These are phyloP conservation scores for Tricholoma matsutake DNA, from an alignment of 768 basidiomycete genomes.

Conservation along the genomic window DNA sequence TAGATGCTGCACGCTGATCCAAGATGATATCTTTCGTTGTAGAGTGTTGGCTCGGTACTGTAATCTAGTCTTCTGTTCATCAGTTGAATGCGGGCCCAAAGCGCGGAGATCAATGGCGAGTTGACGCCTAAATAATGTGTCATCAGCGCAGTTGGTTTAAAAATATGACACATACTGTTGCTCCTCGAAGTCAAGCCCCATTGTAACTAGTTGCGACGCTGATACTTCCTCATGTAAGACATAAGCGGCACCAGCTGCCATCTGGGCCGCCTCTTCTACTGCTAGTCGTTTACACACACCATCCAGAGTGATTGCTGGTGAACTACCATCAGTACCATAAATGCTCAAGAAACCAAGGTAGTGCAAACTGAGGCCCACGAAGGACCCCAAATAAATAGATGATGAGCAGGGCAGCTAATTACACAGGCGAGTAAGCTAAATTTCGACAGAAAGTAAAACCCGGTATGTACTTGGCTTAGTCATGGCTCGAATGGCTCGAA, in stretches of 20 bases:
- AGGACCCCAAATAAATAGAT: too few relatives aligned
- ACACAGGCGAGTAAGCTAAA: too few relatives aligned
- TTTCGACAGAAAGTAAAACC: too few relatives aligned
- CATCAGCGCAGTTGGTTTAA: not conserved
- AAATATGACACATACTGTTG: constrained; percentile 11
- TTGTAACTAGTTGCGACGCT: not conserved
- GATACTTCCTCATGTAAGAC: constrained; percentile 3
- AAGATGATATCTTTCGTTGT: not conserved
- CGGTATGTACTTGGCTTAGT: too few relatives aligned
- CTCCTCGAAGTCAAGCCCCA: constrained; percentile 12
- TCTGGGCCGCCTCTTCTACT: constrained; percentile 8
- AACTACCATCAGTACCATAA: not conserved
- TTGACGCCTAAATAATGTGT: not conserved
- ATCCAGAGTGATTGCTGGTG: constrained; percentile 9
- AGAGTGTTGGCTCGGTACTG: constrained; percentile 1
- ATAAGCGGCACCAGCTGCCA: constrained; percentile 1
- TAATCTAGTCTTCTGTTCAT: not conserved
- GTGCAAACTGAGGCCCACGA: too few relatives aligned
- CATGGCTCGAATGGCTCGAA: too few relatives aligned
- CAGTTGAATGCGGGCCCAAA: constrained; percentile 8
- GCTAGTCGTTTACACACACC: constrained; percentile 8
- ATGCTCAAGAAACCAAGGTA: too few relatives aligned
- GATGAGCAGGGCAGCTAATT: too few relatives aligned
- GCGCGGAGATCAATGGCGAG: not conserved
- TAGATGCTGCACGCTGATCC: constrained; percentile 1